Conservation (phyloP, 2,329 filamentous ascomycete species). For the Beauveria sp. region DNA sequence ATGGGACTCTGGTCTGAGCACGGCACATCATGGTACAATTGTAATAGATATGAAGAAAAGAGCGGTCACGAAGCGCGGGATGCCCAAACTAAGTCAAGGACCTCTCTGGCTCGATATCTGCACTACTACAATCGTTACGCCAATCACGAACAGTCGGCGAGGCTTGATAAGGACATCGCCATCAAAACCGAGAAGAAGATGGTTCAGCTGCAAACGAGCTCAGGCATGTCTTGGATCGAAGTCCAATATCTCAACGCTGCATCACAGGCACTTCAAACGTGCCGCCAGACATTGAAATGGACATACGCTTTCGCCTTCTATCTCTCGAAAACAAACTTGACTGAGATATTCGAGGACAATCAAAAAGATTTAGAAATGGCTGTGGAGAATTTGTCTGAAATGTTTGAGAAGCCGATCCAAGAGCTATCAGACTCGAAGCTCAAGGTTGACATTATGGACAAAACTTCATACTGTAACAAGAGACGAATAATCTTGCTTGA, state of each 20-base stretch:
- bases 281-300: conserved; percentile 98
- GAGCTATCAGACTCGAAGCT: conserved; percentile 81
- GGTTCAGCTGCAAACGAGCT: conserved; percentile 87
- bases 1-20: conserved; percentile 99
- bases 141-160: conserved; percentile 96
- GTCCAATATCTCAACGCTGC: conserved; percentile 94
- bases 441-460: conserved; percentile 97
- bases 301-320: conserved; percentile 99
- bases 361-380: conserved; percentile 97
- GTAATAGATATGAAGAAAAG: conserved; percentile 95
- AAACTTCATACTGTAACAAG: conserved; percentile 94
- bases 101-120: conserved; percentile 89
- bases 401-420: conserved; percentile 95
- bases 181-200: conserved; percentile 98
- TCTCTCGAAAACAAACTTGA: conserved; percentile 88
- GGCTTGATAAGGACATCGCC: conserved; percentile 92
- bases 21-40: conserved; percentile 99
- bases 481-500: conserved; percentile 81
- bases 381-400: conserved; percentile 92
- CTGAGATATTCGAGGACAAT: conserved; percentile 97
- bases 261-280: conserved; percentile 88
- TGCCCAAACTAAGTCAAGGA: conserved; percentile 82
- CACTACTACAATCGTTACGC: conserved; percentile 99
- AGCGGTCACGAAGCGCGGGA: conserved; percentile 84
- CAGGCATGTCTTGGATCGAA: conserved; percentile 97